Evolutionary conservation across 768 basidiomycete species (phyloP), one percentile per base, ranked within the genome.

Genomic region (Boletus sp.): DNA sequence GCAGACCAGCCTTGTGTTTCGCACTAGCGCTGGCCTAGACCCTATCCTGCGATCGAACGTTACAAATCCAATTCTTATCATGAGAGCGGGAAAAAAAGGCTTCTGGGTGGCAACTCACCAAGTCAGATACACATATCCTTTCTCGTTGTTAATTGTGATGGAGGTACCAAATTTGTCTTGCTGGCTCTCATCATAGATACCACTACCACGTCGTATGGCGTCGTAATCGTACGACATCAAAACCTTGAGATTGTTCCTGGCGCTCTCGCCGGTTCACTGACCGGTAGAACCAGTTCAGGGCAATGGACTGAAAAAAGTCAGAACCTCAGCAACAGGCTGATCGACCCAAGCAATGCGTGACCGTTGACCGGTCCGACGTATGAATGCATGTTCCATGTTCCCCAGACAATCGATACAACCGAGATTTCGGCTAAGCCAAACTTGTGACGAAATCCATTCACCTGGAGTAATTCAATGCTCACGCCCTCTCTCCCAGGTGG

Each of bases 71-170:
- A 41, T 41, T n/a, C 42, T 49, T 49, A 40, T 35, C 56, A 55
- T 54, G 54, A 57, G 56, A 55, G 45, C 47, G 53, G 39, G 48
- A 15, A 35, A 44, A 10, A 6, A 47, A 21, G 19, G 21, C 38
- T 38, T 40, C 52, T 27, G 3, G n/a, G 38, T 5, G 42, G 53
- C 48, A 56, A 55, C 60, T 57, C 54, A 58, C 61, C 52, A 47
- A 46, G 57, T 32, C 47, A 40, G 39, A 48, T 54, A 56, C 30
- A 57, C 54, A 53, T 61, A 66, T 64, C 67, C 65, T 54, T 69
- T 67, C 62, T 59, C 30, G 65, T 59, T 59, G 55, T 61, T 68
- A 67, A 70, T 71, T 68, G 61, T 61, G 63, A 71, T 66, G 61
- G 37, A 51, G 49, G 57, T n/a, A 45, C 65, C 50, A 70, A 47